Conservation (phyloP, 495 filamentous ascomycete genomes). For the Polyplosphaeria fusca region DNA sequence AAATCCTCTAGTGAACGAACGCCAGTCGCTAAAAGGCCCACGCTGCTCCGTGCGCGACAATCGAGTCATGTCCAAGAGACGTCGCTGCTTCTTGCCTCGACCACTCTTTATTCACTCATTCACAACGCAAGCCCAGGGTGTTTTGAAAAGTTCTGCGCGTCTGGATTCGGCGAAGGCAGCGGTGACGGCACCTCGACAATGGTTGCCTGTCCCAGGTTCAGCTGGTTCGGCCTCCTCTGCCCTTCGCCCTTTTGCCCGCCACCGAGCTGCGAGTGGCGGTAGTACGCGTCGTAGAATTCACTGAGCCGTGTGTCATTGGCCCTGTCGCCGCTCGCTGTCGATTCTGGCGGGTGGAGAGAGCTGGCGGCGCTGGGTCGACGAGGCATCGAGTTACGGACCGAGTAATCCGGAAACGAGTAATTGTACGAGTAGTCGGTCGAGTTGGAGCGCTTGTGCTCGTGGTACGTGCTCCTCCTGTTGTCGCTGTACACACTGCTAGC, state of each 20-base stretch:
- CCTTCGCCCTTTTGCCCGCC: slow-evolving; percentile 1
- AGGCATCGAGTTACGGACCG: slow-evolving; percentile 16
- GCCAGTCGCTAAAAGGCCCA: no score
- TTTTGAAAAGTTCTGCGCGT: neutral
- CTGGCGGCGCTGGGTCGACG: slow-evolving; percentile 6
- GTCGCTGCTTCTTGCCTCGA: neutral
- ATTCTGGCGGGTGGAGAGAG: slow-evolving; percentile 11
- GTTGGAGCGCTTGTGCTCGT: slow-evolving; percentile 7
- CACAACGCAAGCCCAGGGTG: neutral
- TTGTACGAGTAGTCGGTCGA: slow-evolving; percentile 17
- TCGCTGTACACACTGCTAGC: slow-evolving; percentile 32
- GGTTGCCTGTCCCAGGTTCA: slow-evolving; percentile 14
- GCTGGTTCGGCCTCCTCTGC: slow-evolving; percentile 8
- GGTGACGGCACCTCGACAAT: slow-evolving; percentile 30
- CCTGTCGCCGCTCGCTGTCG: neutral
- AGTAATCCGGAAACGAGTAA: slow-evolving; percentile 15
- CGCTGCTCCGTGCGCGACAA: no score
- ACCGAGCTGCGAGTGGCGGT: slow-evolving; percentile 26
- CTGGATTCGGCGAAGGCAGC: slow-evolving; percentile 14
- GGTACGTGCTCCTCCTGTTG: slow-evolving; percentile 1
- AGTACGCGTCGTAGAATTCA: slow-evolving; percentile 36
- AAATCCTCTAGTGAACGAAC: no score
- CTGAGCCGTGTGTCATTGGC: slow-evolving; percentile 24
- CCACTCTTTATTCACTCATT: neutral
- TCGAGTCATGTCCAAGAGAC: no score